phyloP scores from a whole-genome alignment of 495 filamentous ascomycete species.

The Saxophila tyrrhenica region DNA sequence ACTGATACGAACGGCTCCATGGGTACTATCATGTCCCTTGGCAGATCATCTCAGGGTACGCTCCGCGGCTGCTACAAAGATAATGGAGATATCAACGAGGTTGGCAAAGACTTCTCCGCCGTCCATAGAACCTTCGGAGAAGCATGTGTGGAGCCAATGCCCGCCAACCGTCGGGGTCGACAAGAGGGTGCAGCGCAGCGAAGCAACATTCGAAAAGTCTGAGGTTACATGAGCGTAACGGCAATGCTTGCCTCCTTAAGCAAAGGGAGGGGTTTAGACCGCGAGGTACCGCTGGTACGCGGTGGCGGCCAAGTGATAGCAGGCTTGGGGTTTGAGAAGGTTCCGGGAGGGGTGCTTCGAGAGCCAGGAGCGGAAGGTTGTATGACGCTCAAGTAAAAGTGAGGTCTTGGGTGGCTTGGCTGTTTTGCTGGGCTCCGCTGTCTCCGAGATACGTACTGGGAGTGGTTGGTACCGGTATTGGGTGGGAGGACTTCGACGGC shows the following conservation, averaged over 20 bases:
- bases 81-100: not conserved
- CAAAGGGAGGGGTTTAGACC: not conserved
- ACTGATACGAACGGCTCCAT: not conserved
- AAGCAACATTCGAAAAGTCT: too few species aligned
- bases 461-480: too few species aligned
- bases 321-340: not conserved
- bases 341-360: not conserved
- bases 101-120: not conserved
- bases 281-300: not conserved
- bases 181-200: too few species aligned
- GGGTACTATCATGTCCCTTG: not conserved
- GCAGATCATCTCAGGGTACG: not conserved
- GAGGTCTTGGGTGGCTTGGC: not conserved
- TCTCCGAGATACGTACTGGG: not conserved
- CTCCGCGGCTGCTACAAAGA: not conserved
- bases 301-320: not conserved
- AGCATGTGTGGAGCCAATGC: not conserved
- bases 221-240: too few species aligned
- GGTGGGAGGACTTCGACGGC: too few species aligned
- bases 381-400: not conserved
- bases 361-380: not conserved
- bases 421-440: not conserved
- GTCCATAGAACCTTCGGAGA: not conserved
- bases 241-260: too few species aligned
- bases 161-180: too few species aligned